These are phyloP conservation scores for Thermothielavioides terrestris DNA, from an alignment of 495 filamentous ascomycete genomes.

Conservation along the genomic window DNA sequence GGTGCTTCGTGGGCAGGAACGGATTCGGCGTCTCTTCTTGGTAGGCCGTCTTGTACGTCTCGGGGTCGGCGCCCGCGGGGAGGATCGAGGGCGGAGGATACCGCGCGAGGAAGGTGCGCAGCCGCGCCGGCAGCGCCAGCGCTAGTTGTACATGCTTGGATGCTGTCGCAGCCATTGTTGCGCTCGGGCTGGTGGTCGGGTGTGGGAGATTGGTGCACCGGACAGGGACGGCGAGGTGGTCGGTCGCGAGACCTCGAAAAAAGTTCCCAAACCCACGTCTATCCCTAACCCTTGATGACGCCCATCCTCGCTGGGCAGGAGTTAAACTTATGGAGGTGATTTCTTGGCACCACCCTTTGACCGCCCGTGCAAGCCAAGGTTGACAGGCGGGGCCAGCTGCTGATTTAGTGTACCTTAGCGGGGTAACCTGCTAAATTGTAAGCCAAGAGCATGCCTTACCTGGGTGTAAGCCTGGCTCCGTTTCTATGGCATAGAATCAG, in stretches of 20 bases:
- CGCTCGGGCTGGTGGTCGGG: not conserved
- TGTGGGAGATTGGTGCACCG: not conserved
- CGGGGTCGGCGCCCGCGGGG: conserved; percentile 32
- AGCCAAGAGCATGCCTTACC: no score
- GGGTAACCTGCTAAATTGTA: no score
- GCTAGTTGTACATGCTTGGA: conserved; percentile 51
- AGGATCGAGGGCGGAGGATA: conserved; percentile 63
- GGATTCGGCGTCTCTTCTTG: conserved; percentile 54
- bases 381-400: no score
- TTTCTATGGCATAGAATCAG: no score
- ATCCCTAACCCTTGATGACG: not conserved
- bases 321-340: no score
- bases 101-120: conserved; percentile 81
- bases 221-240: not conserved
- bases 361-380: no score
- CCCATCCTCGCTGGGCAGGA: no score
- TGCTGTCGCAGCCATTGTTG: conserved; percentile 24
- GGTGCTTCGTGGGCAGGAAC: conserved; percentile 64
- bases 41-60: conserved; percentile 35
- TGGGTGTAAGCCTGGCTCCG: no score
- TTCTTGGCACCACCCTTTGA: no score
- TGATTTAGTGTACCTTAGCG: no score
- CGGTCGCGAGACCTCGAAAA: not conserved
- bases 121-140: conserved; percentile 56
- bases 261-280: not conserved